These are phyloP conservation scores for Leptographium wingfieldii DNA, from an alignment of 2,329 filamentous ascomycete genomes.

Conservation along the genomic window DNA sequence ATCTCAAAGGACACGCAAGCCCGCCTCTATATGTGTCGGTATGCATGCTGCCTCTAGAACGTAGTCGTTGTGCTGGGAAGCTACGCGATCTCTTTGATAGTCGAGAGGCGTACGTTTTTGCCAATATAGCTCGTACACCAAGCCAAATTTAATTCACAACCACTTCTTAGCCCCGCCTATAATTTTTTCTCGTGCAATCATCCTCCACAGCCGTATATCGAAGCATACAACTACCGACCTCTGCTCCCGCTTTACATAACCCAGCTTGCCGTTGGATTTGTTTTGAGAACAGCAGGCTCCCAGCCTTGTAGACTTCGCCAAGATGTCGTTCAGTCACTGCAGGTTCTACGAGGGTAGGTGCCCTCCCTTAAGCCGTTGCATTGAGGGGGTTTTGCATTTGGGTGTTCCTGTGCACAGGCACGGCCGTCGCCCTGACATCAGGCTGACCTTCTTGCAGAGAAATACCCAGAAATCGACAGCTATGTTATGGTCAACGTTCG, in stretches of 20 bases:
- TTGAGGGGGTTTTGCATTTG: conserved; percentile 10
- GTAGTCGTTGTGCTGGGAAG: background rate
- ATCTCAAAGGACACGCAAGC: background rate
- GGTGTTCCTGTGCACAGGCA: background rate
- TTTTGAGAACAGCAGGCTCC: background rate
- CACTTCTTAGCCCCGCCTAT: conserved; percentile 1
- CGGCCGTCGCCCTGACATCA: background rate
- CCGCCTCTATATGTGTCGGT: background rate
- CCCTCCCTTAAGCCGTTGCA: background rate
- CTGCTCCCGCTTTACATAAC: background rate
- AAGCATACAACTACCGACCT: background rate
- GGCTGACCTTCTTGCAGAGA: conserved; percentile 28
- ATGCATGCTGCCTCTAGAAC: background rate
- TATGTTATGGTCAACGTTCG: conserved; percentile 96
- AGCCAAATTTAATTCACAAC: background rate
- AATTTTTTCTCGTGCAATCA: background rate
- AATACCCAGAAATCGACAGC: conserved; percentile 92
- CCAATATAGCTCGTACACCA: background rate
- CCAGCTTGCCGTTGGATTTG: background rate
- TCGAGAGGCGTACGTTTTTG: background rate
- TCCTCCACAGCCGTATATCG: background rate
- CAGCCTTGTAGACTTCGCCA: conserved; percentile 15
- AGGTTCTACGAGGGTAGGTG: conserved; percentile 23
- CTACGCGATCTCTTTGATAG: background rate
- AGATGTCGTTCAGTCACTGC: conserved; percentile 26